A percentile compares a stretch with the other conserved stretches of the same genome.
Conservation (phyloP, 495 filamentous ascomycete species). For the Penicillium canescens region DNA sequence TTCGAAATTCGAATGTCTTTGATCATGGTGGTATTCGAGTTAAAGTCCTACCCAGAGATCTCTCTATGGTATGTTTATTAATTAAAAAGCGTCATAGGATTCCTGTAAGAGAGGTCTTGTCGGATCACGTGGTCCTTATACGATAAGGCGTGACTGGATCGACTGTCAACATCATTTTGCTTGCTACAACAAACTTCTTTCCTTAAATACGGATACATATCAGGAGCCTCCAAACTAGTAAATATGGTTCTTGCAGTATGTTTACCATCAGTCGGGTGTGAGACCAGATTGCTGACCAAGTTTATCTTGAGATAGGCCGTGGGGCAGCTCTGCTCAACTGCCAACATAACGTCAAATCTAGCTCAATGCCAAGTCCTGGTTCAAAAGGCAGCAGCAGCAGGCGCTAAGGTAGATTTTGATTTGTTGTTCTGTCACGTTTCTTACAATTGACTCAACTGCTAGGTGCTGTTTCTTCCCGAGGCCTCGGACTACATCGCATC, state of each 20-base stretch:
- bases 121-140: too few relatives aligned
- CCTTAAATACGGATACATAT: neutral
- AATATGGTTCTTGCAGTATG: conserved; percentile 42
- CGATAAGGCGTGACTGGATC: too few relatives aligned
- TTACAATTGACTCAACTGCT: conserved; percentile 2
- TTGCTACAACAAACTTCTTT: neutral
- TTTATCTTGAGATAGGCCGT: conserved; percentile 61
- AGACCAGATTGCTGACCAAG: neutral
- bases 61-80: too few relatives aligned
- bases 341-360: conserved; percentile 76
- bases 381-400: conserved; percentile 67
- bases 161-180: neutral
- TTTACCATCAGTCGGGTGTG: neutral
- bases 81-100: too few relatives aligned
- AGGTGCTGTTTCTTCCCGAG: conserved; percentile 91
- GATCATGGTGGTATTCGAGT: too few relatives aligned
- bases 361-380: conserved; percentile 70
- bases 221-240: neutral
- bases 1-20: too few relatives aligned
- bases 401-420: conserved; percentile 63
- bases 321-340: conserved; percentile 83
- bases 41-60: too few relatives aligned
- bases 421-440: neutral
- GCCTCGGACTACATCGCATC: conserved; percentile 84
- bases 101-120: too few relatives aligned